These are phyloP conservation scores for Trichoderma reesei DNA, from an alignment of 495 filamentous ascomycete species.

Conservation along the genomic window DNA sequence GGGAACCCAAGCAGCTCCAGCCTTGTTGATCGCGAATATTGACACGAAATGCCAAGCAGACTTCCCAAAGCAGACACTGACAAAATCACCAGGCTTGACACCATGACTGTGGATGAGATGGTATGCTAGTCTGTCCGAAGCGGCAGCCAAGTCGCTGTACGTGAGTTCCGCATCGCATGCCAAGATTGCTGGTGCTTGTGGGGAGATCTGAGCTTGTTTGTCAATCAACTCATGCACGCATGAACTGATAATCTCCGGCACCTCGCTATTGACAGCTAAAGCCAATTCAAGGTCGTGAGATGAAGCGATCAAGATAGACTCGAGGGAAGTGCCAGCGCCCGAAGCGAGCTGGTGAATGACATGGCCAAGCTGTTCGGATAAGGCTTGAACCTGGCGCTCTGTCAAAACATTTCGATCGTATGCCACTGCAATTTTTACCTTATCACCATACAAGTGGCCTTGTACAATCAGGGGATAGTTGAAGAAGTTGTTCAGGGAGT, in stretches of 20 bases:
- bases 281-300: background rate
- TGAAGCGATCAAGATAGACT: background rate
- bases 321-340: background rate
- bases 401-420: slow-evolving; percentile 14
- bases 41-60: background rate
- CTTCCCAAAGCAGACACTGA: background rate
- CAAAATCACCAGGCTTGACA: background rate
- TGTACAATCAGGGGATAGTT: slow-evolving; percentile 18
- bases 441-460: slow-evolving; percentile 7
- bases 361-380: slow-evolving; percentile 15
- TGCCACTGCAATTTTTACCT: slow-evolving; percentile 11
- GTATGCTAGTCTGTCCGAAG: background rate
- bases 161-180: slow-evolving; percentile 31
- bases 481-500: background rate
- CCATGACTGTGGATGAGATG: background rate
- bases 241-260: background rate
- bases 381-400: slow-evolving; percentile 12
- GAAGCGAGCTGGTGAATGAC: slow-evolving; percentile 10
- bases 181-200: slow-evolving; percentile 17
- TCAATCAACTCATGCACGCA: background rate
- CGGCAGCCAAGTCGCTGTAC: slow-evolving; percentile 14
- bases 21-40: background rate
- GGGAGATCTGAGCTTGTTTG: background rate
- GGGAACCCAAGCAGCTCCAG: background rate
- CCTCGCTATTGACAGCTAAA: background rate